These are phyloP conservation scores for Euphorbia corollata DNA, from an alignment of 441 rosid genomes.

Conservation along the genomic window DNA sequence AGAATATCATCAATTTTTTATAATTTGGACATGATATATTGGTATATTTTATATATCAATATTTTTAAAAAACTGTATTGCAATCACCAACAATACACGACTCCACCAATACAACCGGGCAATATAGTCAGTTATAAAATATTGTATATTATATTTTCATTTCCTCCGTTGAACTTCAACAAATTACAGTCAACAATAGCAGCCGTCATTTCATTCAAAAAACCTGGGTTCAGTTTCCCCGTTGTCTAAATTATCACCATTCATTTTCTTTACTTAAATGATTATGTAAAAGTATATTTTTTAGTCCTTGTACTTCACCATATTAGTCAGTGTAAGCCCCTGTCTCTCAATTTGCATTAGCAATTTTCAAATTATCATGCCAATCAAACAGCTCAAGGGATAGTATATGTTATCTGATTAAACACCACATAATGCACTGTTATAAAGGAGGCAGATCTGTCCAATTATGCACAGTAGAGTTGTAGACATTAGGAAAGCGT, in stretches of 20 bases:
- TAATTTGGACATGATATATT: no score
- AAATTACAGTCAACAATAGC: neutral
- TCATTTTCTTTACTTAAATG: neutral
- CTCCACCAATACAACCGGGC: no score
- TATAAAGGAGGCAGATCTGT: neutral
- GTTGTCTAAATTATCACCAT: neutral
- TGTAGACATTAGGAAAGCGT: neutral
- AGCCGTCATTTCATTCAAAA: no score
- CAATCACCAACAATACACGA: no score
- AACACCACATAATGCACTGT: neutral
- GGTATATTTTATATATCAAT: no score
- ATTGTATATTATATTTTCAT: neutral
- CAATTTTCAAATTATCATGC: neutral
- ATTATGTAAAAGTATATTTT: neutral
- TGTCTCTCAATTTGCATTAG: neutral
- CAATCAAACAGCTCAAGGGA: no score
- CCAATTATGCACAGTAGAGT: neutral
- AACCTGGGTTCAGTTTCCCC: neutral
- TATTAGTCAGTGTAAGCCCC: neutral
- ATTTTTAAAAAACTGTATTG: no score
- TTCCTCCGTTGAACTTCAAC: neutral
- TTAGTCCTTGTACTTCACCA: neutral
- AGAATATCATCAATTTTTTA: no score
- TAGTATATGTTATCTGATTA: no score
- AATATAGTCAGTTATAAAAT: no score